A percentile compares a stretch with the other conserved stretches of the same genome.
Conservation (phyloP, 306 rosid species). For the Cicer judaicum region DNA sequence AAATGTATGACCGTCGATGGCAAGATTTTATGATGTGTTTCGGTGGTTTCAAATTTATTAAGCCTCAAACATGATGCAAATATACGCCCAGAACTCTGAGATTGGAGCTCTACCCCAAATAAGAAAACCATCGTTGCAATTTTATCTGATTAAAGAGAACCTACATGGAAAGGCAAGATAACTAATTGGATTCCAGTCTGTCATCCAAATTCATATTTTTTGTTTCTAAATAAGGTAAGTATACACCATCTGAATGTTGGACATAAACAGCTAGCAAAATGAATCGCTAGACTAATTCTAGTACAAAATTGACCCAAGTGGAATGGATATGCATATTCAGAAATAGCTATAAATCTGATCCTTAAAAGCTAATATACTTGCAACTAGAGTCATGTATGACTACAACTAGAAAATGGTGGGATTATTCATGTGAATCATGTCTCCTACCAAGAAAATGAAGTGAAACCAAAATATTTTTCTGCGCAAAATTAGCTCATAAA, state of each 20-base stretch:
- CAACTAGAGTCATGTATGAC: neutral
- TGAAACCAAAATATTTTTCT: neutral
- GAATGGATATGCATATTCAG: neutral
- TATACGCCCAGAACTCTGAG: too few species aligned
- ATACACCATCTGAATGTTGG: neutral
- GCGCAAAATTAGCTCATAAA: slow-evolving; percentile 4
- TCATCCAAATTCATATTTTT: neutral
- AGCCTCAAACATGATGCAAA: too few species aligned
- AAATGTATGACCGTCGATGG: neutral
- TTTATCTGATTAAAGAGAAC: neutral
- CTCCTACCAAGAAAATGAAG: neutral
- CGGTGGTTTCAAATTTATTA: too few species aligned
- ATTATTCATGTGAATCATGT: neutral
- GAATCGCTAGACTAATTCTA: slow-evolving; percentile 5
- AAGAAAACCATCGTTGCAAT: neutral
- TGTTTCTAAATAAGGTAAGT: neutral
- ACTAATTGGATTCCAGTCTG: too few species aligned
- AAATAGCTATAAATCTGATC: neutral
- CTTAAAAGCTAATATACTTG: neutral
- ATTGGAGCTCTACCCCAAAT: too few species aligned
- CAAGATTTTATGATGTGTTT: neutral
- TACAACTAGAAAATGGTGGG: slow-evolving; percentile 4
- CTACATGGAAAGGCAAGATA: neutral
- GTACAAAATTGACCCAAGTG: slow-evolving; percentile 10
- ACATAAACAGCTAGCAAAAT: neutral